Evolutionary conservation across 2,329 filamentous ascomycete genomes (phyloP).

Genomic region (Sporothrix variecibatus): DNA sequence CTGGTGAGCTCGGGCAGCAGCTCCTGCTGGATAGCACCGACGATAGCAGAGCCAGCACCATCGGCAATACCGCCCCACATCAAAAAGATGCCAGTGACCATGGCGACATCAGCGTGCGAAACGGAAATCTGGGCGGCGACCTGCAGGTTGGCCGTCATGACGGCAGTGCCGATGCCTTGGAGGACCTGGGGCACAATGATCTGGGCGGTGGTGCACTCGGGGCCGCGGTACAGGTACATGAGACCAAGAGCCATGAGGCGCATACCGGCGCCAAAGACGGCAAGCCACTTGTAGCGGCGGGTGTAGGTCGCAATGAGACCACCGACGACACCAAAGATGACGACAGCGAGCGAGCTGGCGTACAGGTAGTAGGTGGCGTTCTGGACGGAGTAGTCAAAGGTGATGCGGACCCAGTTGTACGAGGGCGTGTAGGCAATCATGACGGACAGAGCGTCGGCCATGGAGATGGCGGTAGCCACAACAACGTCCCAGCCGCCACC

Average conservation of each 20-base stretch:
- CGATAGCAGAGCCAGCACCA: background rate
- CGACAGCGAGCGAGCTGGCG: background rate
- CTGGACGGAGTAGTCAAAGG: background rate
- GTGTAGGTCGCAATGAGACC: background rate
- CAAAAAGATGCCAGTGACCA: background rate
- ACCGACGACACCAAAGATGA: background rate
- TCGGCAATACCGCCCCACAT: slow-evolving; percentile 5
- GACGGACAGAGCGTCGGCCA: background rate
- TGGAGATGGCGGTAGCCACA: background rate
- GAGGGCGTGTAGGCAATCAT: background rate
- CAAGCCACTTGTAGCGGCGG: slow-evolving; percentile 11
- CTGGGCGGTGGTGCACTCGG: background rate
- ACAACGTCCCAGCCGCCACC: background rate
- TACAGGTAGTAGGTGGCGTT: slow-evolving; percentile 5
- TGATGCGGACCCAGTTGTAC: slow-evolving; percentile 2
- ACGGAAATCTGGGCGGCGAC: slow-evolving; percentile 8
- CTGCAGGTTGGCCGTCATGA: slow-evolving; percentile 12
- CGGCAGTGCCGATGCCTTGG: background rate
- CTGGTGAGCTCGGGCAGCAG: background rate
- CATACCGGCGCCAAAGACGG: slow-evolving; percentile 1
- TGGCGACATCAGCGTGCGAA: slow-evolving; percentile 4
- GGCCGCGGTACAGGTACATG: slow-evolving; percentile 8
- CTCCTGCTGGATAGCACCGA: slow-evolving; percentile 8
- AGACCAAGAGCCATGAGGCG: background rate
- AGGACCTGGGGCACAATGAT: background rate